Evolutionary conservation across 106 monocot species (phyloP), one percentile per base, ranked within the genome.

Genomic region (Platanthera guangdongensis): DNA sequence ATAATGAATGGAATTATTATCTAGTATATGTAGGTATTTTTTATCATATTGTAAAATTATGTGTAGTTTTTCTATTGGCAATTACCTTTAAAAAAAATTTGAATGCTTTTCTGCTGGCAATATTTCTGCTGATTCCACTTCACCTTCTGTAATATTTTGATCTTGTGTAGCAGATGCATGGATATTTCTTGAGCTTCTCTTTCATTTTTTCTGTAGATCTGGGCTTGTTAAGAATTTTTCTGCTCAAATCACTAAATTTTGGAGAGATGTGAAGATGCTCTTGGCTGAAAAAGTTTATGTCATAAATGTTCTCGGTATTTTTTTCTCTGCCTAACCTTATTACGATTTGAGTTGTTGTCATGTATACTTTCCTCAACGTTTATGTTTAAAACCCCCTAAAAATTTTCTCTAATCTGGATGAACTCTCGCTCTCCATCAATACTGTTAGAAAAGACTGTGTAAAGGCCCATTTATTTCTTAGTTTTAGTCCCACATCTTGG

Each of bases 281-380:
- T 85, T 99, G 60, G 57, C 59, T 50, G 94, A 99, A 57, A 91
- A 87, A 79, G 86, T 99, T 45, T 99, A 85, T 84, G 92, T 94
- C 39, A 75, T 88, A 39, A 99, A 99, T 81, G 97, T 99, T 68
- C 78, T 99, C 71, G 97, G 97, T 92, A 89, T 71, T 51, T 52
- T 71, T 54, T 77, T 10, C 30, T 5, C 32, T 52, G 47, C 54
- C 46, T 52, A 77, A 47, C 28, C 28, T 82, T 57, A 59, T 53
- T 14, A 39, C n/a, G 8, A 5, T 78, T 53, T 55, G 51, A 71
- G 14, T 68, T 14, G 3, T 52, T 49, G 72, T 68, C 62, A 59
- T 48, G 4, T 32, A n/a, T 51, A 32, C 73, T 68, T 68, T 68
- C 16, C 60, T 62, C 9, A 14, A 16, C 60, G 8, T 53, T 62